phyloP scores from a whole-genome alignment of 2,329 filamentous ascomycete species.

The Tolypocladium endophyticum region DNA sequence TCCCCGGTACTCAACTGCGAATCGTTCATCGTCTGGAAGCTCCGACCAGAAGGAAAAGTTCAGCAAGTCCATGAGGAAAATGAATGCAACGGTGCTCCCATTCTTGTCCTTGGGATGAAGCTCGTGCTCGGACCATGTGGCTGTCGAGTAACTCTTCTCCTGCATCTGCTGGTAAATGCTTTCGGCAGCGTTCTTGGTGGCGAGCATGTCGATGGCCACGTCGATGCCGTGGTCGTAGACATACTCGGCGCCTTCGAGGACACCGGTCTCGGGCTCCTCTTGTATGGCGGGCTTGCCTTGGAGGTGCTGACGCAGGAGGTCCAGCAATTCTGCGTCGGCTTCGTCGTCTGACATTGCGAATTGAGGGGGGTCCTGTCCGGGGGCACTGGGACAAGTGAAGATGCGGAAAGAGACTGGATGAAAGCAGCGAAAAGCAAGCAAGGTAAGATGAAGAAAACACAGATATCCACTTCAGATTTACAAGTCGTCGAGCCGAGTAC shows the following conservation, averaged over 20 bases:
- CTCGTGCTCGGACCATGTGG: conserved; percentile 80
- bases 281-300: conserved; percentile 44
- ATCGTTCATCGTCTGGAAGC: conserved; percentile 56
- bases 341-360: conserved; percentile 79
- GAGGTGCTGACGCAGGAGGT: conserved; percentile 72
- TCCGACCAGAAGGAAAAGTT: conserved; percentile 98
- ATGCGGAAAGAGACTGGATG: not conserved
- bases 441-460: not conserved
- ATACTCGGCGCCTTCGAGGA: conserved; percentile 72
- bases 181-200: conserved; percentile 72
- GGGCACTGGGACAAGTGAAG: not conserved
- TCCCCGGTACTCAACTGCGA: conserved; percentile 71
- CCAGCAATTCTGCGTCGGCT: conserved; percentile 77
- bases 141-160: conserved; percentile 69
- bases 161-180: conserved; percentile 76
- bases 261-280: conserved; percentile 63
- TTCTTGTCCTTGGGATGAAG: conserved; percentile 79
- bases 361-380: not conserved
- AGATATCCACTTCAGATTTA: not conserved
- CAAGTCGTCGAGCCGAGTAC: not conserved
- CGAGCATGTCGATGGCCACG: conserved; percentile 74
- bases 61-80: conserved; percentile 93
- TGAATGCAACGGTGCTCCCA: conserved; percentile 74
- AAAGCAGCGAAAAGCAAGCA: not conserved
- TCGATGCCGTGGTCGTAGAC: conserved; percentile 91